phyloP scores from a whole-genome alignment of 257 asterid species.

The Nicotiana tomentosiformis region DNA sequence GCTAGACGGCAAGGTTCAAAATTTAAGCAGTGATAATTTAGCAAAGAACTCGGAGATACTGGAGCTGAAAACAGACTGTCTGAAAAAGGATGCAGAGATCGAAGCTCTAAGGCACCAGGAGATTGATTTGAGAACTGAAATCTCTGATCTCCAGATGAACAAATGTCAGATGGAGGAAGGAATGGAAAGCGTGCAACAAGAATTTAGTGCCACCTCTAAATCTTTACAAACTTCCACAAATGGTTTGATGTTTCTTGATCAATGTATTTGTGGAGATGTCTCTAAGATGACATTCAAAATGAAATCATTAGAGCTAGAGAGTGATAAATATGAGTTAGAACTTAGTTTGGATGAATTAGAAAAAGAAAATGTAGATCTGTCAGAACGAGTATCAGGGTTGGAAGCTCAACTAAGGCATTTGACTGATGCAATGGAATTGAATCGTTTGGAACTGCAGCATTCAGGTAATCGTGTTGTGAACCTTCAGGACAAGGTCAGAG shows the following conservation, averaged over 20 bases:
- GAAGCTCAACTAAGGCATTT: slow-evolving; percentile 48
- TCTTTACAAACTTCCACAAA: not conserved
- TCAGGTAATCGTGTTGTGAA: slow-evolving; percentile 16
- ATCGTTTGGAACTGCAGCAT: slow-evolving; percentile 30
- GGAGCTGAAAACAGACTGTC: not conserved
- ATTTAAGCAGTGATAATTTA: not conserved
- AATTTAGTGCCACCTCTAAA: slow-evolving; percentile 4
- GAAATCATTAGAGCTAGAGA: slow-evolving; percentile 10
- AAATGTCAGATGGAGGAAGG: slow-evolving; percentile 3
- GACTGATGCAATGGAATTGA: slow-evolving; percentile 25
- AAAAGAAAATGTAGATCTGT: slow-evolving; percentile 33
- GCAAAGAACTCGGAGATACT: slow-evolving; percentile 11
- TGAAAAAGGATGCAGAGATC: slow-evolving; percentile 6
- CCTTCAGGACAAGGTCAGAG: slow-evolving; percentile 21
- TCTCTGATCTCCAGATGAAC: slow-evolving; percentile 6
- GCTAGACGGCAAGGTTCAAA: not conserved
- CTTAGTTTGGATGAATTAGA: slow-evolving; percentile 24
- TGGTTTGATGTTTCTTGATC: slow-evolving; percentile 1
- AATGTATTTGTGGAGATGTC: not conserved
- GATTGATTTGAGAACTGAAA: slow-evolving; percentile 5
- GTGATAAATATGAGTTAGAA: slow-evolving; percentile 12
- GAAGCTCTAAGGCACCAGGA: not conserved
- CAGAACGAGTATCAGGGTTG: slow-evolving; percentile 41
- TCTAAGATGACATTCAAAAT: not conserved
- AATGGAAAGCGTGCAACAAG: slow-evolving; percentile 1